phyloP scores from a whole-genome alignment of 306 rosid genomes.

The Cicer arietinum region DNA sequence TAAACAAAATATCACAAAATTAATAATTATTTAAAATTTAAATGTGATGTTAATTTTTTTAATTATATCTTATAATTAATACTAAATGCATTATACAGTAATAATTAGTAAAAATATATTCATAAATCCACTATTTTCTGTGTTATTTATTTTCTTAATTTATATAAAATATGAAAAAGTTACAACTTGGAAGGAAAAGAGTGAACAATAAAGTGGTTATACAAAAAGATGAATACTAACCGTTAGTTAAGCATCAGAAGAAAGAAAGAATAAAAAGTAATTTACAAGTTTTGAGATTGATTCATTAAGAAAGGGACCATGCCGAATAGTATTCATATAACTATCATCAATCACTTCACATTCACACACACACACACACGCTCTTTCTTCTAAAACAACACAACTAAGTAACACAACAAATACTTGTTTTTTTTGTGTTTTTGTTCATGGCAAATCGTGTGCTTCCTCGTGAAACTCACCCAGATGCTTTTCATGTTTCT shows the following conservation, averaged over 20 bases:
- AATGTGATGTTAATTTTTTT: too few species aligned
- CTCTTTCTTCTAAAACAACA: background rate
- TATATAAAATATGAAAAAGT: too few species aligned
- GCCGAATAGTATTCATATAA: conserved; percentile 38
- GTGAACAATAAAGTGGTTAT: too few species aligned
- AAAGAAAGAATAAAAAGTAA: background rate
- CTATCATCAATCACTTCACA: too few species aligned
- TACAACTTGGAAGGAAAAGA: background rate
- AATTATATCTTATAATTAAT: too few species aligned
- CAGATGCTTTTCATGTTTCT: conserved; percentile 87
- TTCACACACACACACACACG: background rate
- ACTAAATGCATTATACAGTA: too few species aligned
- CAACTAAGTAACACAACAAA: conserved; percentile 1
- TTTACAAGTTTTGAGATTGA: background rate
- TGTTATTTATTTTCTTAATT: too few species aligned
- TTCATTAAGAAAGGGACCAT: background rate
- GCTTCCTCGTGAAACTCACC: conserved; percentile 58
- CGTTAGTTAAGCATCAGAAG: background rate
- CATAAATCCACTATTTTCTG: too few species aligned
- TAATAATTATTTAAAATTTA: too few species aligned
- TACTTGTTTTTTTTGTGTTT: background rate
- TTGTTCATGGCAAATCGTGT: conserved; percentile 52
- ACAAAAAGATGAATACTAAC: background rate
- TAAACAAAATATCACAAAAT: too few species aligned
- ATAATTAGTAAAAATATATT: too few species aligned